Evolutionary conservation across 2,329 filamentous ascomycete genomes (phyloP), one percentile per base, ranked within the genome.

Genomic region (Cordyceps cicadae): DNA sequence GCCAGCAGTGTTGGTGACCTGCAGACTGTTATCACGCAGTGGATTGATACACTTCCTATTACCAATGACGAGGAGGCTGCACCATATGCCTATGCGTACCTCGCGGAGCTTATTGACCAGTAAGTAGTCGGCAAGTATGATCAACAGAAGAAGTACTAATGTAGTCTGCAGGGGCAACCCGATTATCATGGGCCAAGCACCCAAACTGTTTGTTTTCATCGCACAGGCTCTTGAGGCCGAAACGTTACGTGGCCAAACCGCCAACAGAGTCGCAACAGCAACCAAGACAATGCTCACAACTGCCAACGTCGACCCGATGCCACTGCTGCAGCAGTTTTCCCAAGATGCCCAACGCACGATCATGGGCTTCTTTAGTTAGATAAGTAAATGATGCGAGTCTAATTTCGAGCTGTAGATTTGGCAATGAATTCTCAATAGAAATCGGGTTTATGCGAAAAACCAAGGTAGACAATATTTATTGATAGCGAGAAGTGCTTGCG

Each of bases 51-150:
- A 0, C 79, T 99, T 41, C 94, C 94, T 0, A 88, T 99, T 57
- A 87, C 87, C 17, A 97, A 96, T 70, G 94, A 99, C 66, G 94
- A 99, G 73, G 94, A 99, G 77, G 94, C 94, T 4, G 94, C 94
- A 21, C 94, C 94, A 15, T 97, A 95, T 73, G 92, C 92, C 1
- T 99, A 99, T 72, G 87, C 87, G 50, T 99, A 96, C 76, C 79
- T 99, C 62, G 87, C 90, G 14, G 88, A 96, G 72, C 76, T 99
- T 64, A 97, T 97, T 71, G 89, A 95, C 67, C 89, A 95, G 94
- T 97, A 85, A 84, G 92, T 87, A 62, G 29, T n/a, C 17, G 19
- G 29, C 4, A 12, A 52, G 4, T 3, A 50, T 51, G 41, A 19
- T 5, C 15, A 26, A 5, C 3, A 43, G 12, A 45, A 39, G 14